Evolutionary conservation across 2,329 filamentous ascomycete genomes (phyloP).

Genomic region (Aciculosporium take): DNA sequence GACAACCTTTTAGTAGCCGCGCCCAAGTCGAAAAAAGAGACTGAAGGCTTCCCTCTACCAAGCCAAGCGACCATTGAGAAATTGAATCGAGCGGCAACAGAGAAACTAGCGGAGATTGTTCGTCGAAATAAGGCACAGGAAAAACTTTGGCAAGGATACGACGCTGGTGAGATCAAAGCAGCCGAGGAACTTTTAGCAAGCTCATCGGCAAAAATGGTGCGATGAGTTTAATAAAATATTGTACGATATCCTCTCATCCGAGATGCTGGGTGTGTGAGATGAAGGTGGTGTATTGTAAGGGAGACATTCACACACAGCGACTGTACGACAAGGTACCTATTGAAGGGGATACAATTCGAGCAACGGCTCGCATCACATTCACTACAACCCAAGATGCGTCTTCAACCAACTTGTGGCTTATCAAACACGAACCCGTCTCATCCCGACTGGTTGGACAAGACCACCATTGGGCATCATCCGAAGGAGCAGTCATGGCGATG

Average conservation of each 20-base stretch:
- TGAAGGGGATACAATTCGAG: neutral
- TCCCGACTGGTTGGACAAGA: neutral
- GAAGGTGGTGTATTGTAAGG: neutral
- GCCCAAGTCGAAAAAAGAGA: slow-evolving; percentile 31
- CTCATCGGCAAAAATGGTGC: slow-evolving; percentile 29
- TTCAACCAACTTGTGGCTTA: neutral
- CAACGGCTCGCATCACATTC: neutral
- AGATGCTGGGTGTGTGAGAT: neutral
- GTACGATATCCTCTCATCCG: neutral
- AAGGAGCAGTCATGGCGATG: neutral
- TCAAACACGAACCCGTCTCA: neutral
- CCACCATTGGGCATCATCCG: neutral
- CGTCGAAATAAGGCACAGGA: slow-evolving; percentile 45
- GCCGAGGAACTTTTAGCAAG: slow-evolving; percentile 52
- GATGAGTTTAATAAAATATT: slow-evolving; percentile 18
- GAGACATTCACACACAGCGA: neutral
- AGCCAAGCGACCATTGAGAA: slow-evolving; percentile 45
- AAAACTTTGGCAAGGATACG: slow-evolving; percentile 58
- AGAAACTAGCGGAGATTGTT: slow-evolving; percentile 64
- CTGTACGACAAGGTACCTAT: neutral
- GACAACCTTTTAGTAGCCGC: slow-evolving; percentile 32
- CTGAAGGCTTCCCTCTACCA: slow-evolving; percentile 39
- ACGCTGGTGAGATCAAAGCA: slow-evolving; percentile 55
- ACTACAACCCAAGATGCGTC: neutral
- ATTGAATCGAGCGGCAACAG: slow-evolving; percentile 58